Evolutionary conservation across 306 rosid genomes (phyloP), one percentile per base, ranked within the genome.

Genomic region (Elaeagnus macrophylla): DNA sequence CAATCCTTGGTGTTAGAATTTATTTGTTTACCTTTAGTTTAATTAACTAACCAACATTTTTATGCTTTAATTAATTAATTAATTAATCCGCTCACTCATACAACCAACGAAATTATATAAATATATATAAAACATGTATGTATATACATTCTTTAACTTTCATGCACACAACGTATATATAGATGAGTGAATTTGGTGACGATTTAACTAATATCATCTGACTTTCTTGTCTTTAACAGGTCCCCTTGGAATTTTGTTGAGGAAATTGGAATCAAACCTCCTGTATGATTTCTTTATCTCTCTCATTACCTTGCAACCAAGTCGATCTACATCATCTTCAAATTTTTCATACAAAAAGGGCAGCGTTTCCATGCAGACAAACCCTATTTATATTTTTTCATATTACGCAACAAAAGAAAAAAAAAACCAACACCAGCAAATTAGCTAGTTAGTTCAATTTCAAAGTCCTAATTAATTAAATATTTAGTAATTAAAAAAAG

Each of bases 231-330:
- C 87, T 51, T 85, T 78, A 48, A 75, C 69, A 8, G 95, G 80
- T 20, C 89, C 95, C 76, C 93, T 77, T 13, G 97, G 97, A 59
- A 85, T 83, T 70, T 75, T 83, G 73, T 71, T 80, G 77, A 85
- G 83, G 53, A 76, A 78, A 58, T 64, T 78, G 47, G 72, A 72
- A 16, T 80, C 85, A 40, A 85, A 59, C 54, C 17, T 59, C 56
- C 58, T 56, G 51, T 80, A 85, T 3, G 64, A 72, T 67, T 36
- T 76, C 81, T 63, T 82, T 12, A 77, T 60, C 54, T 74, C 64
- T 57, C 44, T 32, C n/a, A 66, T 41, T 12, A 70, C 20, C 25
- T 65, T 67, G 5, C 78, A 77, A 17, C 72, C 74, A 18, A 81
- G 39, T 41, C 51, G 56, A 71, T 89, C 74, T 12, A 82, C 75